phyloP scores from a whole-genome alignment of 331 rosid genomes.

The Malus hybrid region DNA sequence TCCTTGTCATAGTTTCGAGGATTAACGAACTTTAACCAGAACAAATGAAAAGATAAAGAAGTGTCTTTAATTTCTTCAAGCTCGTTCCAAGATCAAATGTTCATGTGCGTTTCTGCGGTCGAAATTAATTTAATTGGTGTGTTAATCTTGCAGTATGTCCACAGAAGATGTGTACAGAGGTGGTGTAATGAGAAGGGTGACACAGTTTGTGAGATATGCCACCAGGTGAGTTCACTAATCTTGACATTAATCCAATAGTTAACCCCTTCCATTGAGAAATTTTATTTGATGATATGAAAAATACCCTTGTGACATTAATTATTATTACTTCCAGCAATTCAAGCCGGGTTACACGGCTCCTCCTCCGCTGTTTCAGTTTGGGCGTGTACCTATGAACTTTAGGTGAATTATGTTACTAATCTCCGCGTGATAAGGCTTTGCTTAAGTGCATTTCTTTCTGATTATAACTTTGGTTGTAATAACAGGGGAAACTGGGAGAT shows the following conservation, averaged over 20 bases:
- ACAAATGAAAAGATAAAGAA: no score
- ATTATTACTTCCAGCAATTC: conserved; percentile 16
- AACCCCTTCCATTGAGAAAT: neutral
- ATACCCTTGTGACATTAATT: neutral
- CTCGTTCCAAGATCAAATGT: neutral
- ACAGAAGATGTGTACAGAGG: conserved; percentile 80
- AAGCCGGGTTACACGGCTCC: conserved; percentile 91
- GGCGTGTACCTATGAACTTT: conserved; percentile 90
- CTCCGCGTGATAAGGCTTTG: neutral
- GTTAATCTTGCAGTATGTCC: conserved; percentile 68
- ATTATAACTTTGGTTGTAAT: no score
- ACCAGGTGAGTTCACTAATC: neutral
- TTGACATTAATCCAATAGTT: neutral
- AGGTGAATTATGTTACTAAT: conserved; percentile 40
- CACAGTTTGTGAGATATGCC: conserved; percentile 92
- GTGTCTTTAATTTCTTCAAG: no score
- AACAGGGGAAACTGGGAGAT: conserved; percentile 90
- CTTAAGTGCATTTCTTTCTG: neutral
- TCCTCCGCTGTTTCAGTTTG: conserved; percentile 71
- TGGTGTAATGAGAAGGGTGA: conserved; percentile 99
- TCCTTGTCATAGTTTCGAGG: neutral
- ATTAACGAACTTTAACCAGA: no score
- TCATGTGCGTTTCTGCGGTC: neutral
- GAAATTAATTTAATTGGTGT: neutral
- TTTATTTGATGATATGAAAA: neutral